phyloP scores from a whole-genome alignment of 257 asterid species.

The Solanum lycopersicoides region DNA sequence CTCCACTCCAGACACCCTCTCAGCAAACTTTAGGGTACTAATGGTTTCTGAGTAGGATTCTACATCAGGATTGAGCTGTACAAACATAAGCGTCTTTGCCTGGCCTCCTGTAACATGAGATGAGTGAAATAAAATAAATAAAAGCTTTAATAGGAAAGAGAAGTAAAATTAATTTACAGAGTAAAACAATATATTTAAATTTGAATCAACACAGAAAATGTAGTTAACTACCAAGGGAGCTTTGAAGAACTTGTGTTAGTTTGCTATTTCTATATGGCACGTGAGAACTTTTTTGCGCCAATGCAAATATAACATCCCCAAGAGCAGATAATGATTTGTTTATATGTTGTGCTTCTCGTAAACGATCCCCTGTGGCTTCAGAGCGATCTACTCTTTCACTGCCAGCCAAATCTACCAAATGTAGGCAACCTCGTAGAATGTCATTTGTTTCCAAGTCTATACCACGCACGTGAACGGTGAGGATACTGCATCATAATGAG shows the following conservation, averaged over 20 bases:
- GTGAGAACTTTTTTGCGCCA: slow-evolving; percentile 83
- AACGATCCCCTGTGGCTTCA: slow-evolving; percentile 87
- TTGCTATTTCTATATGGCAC: slow-evolving; percentile 97
- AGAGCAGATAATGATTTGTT: slow-evolving; percentile 90
- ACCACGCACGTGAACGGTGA: slow-evolving; percentile 90
- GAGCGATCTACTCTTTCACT: slow-evolving; percentile 97
- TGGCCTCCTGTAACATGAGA: slow-evolving; percentile 63
- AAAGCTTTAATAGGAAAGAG: neutral
- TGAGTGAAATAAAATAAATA: neutral
- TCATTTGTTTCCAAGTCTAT: slow-evolving; percentile 73
- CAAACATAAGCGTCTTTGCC: slow-evolving; percentile 97
- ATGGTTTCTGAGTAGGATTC: slow-evolving; percentile 83
- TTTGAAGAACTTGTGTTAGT: slow-evolving; percentile 95
- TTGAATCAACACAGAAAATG: neutral
- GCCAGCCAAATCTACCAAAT: slow-evolving; percentile 97
- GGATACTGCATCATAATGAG: slow-evolving; percentile 43
- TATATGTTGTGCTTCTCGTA: slow-evolving; percentile 93
- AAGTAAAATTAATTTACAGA: neutral
- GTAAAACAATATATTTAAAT: neutral
- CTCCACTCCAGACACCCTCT: slow-evolving; percentile 97
- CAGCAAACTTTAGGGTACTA: slow-evolving; percentile 93
- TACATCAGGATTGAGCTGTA: slow-evolving; percentile 89
- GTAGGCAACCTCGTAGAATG: slow-evolving; percentile 79
- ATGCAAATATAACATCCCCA: slow-evolving; percentile 93
- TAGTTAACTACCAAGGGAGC: slow-evolving; percentile 63